phyloP scores from a whole-genome alignment of 352 stramenopile species.

The Globisporangium cystogenes region DNA sequence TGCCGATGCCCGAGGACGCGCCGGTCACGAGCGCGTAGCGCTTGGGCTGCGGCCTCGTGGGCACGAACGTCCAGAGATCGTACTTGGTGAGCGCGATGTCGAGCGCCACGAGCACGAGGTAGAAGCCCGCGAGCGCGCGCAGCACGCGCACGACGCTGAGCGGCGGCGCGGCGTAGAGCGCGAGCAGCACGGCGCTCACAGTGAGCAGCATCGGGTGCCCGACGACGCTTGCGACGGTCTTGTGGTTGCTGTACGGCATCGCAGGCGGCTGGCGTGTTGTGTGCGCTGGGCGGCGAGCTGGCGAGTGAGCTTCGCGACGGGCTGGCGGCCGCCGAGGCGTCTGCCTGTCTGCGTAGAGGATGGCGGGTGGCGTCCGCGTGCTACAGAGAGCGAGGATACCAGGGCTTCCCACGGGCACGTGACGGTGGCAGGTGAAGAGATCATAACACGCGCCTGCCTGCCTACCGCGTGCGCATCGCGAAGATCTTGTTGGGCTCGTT shows the following conservation, averaged over 20 bases:
- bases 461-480: no score
- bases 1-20: conserved; percentile 62
- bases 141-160: background rate
- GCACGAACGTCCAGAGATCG: conserved; percentile 55
- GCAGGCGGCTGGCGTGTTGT: background rate
- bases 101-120: conserved; percentile 2
- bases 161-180: background rate
- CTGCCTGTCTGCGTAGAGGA: no score
- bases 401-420: background rate
- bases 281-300: no score
- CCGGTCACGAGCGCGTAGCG: conserved; percentile 70
- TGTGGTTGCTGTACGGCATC: background rate
- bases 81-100: conserved; percentile 62
- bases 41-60: conserved; percentile 40
- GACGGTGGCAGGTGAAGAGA: no score
- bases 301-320: background rate
- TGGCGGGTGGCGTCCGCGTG: no score
- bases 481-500: no score
- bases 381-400: background rate
- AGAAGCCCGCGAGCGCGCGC: background rate
- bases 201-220: background rate
- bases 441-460: no score
- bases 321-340: no score
- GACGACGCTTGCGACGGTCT: background rate
- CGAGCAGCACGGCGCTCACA: background rate